Percentiles rank a stretch among this genome's conserved stretches.
Evolutionary conservation across 805 yeast genomes (phyloP).

Genomic region (Nakazawaea wickerhamii): DNA sequence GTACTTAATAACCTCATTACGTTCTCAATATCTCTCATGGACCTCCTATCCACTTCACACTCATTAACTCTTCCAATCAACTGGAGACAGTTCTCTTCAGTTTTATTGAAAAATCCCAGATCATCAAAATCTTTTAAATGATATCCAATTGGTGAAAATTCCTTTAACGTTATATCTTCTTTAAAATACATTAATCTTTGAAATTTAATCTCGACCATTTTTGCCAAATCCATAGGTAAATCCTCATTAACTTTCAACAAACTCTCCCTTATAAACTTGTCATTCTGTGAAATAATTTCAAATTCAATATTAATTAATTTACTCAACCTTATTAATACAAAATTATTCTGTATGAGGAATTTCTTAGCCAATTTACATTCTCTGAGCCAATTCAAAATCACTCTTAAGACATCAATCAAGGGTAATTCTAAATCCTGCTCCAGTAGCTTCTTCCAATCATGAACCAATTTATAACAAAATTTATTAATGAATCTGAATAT

Average conservation of each 20-base stretch:
- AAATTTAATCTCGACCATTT: slow-evolving; percentile 28
- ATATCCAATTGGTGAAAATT: slow-evolving; percentile 49
- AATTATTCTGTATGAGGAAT: slow-evolving; percentile 20
- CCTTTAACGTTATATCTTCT: slow-evolving; percentile 62
- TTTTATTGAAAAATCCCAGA: slow-evolving; percentile 33
- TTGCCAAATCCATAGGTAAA: too few relatives aligned
- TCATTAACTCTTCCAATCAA: slow-evolving; percentile 28
- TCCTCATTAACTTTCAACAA: slow-evolving; percentile 10
- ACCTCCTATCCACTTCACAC: slow-evolving; percentile 15
- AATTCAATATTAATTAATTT: slow-evolving; percentile 2
- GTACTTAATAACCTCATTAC: slow-evolving; percentile 28
- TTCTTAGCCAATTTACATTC: slow-evolving; percentile 48
- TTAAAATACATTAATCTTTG: slow-evolving; percentile 51
- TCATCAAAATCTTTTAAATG: slow-evolving; percentile 61
- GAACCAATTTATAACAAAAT: slow-evolving; percentile 20
- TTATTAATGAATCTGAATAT: slow-evolving; percentile 34
- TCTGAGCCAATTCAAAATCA: slow-evolving; percentile 48
- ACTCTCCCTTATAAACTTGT: slow-evolving; percentile 4
- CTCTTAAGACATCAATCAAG: slow-evolving; percentile 37
- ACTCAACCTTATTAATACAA: slow-evolving; percentile 6
- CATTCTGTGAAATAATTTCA: slow-evolving; percentile 15
- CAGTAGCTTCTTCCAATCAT: slow-evolving; percentile 20
- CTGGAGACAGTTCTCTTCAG: slow-evolving; percentile 24
- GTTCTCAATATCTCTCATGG: slow-evolving; percentile 28
- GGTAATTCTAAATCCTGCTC: slow-evolving; percentile 9